phyloP scores from a whole-genome alignment of 768 basidiomycete genomes.

The Trametes maxima region DNA sequence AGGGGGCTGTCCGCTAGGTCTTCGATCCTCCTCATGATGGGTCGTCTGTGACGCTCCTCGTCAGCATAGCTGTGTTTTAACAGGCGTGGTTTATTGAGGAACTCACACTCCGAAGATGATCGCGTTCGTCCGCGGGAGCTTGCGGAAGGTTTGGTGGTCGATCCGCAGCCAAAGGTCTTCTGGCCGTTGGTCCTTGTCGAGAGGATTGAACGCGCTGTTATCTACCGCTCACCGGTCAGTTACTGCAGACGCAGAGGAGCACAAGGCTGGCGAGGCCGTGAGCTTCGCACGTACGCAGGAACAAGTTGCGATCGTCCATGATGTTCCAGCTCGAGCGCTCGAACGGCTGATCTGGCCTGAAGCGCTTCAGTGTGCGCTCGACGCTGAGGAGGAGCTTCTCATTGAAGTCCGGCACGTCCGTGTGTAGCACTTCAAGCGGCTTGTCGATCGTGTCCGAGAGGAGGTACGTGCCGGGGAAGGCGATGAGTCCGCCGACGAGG shows the following conservation, averaged over 20 bases:
- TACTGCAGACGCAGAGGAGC: neutral
- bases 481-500: conserved; percentile 39
- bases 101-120: conserved; percentile 39
- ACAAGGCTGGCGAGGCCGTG: neutral
- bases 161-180: conserved; percentile 37
- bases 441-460: conserved; percentile 37
- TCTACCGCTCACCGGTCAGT: conserved; percentile 13
- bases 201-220: conserved; percentile 24
- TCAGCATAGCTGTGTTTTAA: neutral
- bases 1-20: conserved; percentile 38
- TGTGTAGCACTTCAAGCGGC: conserved; percentile 32
- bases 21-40: conserved; percentile 35
- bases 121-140: conserved; percentile 35
- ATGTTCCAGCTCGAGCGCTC: conserved; percentile 41
- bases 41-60: conserved; percentile 28
- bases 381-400: conserved; percentile 38
- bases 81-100: too few species aligned
- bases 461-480: conserved; percentile 38
- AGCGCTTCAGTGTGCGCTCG: conserved; percentile 40
- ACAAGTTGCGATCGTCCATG: conserved; percentile 35
- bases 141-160: conserved; percentile 42
- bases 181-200: conserved; percentile 28
- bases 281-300: conserved; percentile 29
- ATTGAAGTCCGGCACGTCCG: conserved; percentile 38
- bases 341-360: conserved; percentile 37